These are phyloP conservation scores for Phytophthora aleatoria DNA, from an alignment of 352 stramenopile species.

Conservation along the genomic window DNA sequence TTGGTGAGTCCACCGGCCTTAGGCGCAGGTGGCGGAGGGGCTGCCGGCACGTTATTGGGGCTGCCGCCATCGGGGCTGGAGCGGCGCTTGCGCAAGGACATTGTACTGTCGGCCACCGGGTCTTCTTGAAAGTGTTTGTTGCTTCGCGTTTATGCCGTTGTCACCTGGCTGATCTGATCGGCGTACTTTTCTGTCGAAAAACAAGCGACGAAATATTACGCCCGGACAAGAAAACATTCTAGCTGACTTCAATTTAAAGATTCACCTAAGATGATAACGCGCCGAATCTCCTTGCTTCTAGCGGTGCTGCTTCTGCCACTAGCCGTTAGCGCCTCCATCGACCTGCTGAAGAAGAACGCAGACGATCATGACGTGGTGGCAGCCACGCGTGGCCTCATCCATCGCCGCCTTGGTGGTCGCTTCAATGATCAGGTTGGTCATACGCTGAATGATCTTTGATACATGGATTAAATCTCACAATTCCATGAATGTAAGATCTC, in stretches of 20 bases:
- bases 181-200: not conserved
- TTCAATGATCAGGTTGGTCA: slow-evolving; percentile 67
- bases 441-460: not conserved
- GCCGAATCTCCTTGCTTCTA: slow-evolving; percentile 9
- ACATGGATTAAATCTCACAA: slow-evolving; percentile 10
- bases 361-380: slow-evolving; percentile 50
- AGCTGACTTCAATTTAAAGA: slow-evolving; percentile 15
- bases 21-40: slow-evolving; percentile 5
- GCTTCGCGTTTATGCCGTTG: slow-evolving; percentile 9
- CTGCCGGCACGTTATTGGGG: slow-evolving; percentile 18
- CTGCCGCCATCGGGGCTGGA: slow-evolving; percentile 35
- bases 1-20: slow-evolving; percentile 55
- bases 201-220: not conserved
- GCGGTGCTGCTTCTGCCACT: slow-evolving; percentile 27
- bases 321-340: slow-evolving; percentile 16
- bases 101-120: slow-evolving; percentile 1
- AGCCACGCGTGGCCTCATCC: slow-evolving; percentile 60
- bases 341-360: slow-evolving; percentile 19
- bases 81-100: slow-evolving; percentile 54
- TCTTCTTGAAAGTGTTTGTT: slow-evolving; percentile 14
- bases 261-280: slow-evolving; percentile 20
- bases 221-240: not conserved
- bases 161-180: not conserved
- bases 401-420: slow-evolving; percentile 49
- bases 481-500: slow-evolving; percentile 41